Conservation (phyloP, 495 filamentous ascomycete species). For the Alectoria sarmentosa region DNA sequence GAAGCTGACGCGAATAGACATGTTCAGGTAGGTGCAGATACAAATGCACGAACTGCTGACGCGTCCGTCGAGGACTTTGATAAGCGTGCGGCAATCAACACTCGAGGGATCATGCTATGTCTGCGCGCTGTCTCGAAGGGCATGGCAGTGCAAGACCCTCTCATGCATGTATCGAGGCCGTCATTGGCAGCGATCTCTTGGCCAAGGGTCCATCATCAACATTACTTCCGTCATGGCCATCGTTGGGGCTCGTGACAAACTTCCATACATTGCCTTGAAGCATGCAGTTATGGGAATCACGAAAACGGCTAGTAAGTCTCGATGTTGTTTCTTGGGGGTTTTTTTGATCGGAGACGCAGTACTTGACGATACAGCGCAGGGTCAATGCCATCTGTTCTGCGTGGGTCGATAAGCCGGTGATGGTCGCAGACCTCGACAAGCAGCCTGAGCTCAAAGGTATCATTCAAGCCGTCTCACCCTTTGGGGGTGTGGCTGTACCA, state of each 20-base stretch:
- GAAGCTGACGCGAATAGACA: not conserved
- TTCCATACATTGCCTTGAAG: conserved; percentile 12
- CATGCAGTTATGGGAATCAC: conserved; percentile 16
- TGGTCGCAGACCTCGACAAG: not conserved
- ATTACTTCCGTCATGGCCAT: not conserved
- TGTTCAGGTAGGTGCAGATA: not conserved
- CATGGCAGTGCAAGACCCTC: conserved; percentile 12
- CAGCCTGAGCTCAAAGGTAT: not conserved
- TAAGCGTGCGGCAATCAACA: conserved; percentile 8
- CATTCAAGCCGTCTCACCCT: not conserved
- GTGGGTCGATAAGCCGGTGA: conserved; percentile 20
- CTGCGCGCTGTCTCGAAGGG: conserved; percentile 5
- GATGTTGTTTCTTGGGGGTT: not conserved
- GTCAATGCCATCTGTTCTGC: conserved; percentile 18
- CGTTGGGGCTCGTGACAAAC: not conserved
- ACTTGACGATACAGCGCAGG: conserved; percentile 1
- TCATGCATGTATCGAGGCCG: not conserved
- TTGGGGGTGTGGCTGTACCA: conserved; percentile 1
- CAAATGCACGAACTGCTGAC: not conserved
- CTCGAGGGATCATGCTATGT: conserved; percentile 11
- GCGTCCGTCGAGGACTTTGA: conserved; percentile 9
- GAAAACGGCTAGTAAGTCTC: conserved; percentile 13
- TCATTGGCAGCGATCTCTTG: not conserved
- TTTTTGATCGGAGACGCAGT: not conserved
- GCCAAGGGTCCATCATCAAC: conserved; percentile 15